phyloP scores from a whole-genome alignment of 163 green algal genomes.

The Chloromonas sp. region DNA sequence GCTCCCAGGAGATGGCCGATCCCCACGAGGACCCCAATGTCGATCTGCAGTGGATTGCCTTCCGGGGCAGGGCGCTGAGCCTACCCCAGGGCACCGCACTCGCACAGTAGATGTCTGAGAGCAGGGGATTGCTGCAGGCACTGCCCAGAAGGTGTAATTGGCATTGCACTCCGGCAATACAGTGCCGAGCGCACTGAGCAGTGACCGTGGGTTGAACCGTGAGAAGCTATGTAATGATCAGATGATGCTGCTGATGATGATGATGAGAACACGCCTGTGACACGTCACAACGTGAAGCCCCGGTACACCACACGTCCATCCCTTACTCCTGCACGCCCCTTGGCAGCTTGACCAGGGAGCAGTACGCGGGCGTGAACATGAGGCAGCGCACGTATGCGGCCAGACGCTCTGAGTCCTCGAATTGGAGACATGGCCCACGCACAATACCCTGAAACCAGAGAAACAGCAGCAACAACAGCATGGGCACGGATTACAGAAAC shows the following conservation, averaged over 20 bases:
- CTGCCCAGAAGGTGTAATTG: neutral
- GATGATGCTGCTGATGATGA: neutral
- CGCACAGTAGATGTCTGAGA: neutral
- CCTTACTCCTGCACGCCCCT: constrained; percentile 19
- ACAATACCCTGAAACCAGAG: constrained; percentile 30
- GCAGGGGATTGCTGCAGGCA: neutral
- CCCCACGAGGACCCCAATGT: neutral
- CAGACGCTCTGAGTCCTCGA: constrained; percentile 18
- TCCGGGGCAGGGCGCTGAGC: neutral
- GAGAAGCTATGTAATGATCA: neutral
- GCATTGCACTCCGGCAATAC: neutral
- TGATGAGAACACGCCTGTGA: too few species aligned
- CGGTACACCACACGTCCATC: neutral
- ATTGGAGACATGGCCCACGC: constrained; percentile 26
- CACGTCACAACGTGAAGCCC: too few species aligned
- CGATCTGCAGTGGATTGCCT: neutral
- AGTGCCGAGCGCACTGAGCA: neutral
- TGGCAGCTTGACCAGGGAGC: constrained; percentile 29
- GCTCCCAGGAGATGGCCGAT: neutral
- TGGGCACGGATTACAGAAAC: too few species aligned
- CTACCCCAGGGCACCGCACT: neutral
- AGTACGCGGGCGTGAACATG: constrained; percentile 50
- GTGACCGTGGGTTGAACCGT: neutral
- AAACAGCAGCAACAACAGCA: neutral
- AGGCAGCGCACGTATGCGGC: constrained; percentile 30